Percentiles rank a stretch among this genome's conserved stretches.
These are phyloP conservation scores for Penicillium sp. DNA, from an alignment of 2,329 filamentous ascomycete species.

Conservation along the genomic window DNA sequence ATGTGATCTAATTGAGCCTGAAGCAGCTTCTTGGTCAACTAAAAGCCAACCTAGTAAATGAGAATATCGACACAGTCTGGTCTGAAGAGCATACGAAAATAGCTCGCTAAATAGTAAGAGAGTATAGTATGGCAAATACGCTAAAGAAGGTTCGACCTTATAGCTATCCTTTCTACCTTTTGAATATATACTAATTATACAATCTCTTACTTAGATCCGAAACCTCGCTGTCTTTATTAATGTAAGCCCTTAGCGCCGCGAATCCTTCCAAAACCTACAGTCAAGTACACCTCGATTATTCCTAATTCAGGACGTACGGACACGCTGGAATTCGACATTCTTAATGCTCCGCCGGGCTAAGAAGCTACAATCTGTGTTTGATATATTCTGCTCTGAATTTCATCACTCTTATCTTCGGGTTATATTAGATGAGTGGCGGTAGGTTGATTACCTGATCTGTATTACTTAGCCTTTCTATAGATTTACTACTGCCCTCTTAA, in stretches of 20 bases:
- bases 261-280: not conserved
- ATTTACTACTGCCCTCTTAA: not conserved
- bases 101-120: no score
- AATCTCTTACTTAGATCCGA: no score
- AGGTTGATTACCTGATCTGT: not conserved
- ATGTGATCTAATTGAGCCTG: constrained; percentile 10
- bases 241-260: constrained; percentile 3
- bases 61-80: no score
- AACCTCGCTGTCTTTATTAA: constrained; percentile 6
- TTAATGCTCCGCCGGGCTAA: not conserved
- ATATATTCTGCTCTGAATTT: no score
- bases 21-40: constrained; percentile 13
- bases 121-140: no score
- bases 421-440: not conserved
- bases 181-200: no score
- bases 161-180: no score
- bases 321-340: not conserved
- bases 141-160: no score
- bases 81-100: no score
- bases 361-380: not conserved
- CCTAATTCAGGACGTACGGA: not conserved
- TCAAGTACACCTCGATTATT: not conserved
- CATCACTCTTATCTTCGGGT: no score
- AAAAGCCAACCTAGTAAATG: constrained; percentile 3
- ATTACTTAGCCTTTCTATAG: not conserved